phyloP scores from a whole-genome alignment of 2,329 filamentous ascomycete species.

The Talaromyces sp. region DNA sequence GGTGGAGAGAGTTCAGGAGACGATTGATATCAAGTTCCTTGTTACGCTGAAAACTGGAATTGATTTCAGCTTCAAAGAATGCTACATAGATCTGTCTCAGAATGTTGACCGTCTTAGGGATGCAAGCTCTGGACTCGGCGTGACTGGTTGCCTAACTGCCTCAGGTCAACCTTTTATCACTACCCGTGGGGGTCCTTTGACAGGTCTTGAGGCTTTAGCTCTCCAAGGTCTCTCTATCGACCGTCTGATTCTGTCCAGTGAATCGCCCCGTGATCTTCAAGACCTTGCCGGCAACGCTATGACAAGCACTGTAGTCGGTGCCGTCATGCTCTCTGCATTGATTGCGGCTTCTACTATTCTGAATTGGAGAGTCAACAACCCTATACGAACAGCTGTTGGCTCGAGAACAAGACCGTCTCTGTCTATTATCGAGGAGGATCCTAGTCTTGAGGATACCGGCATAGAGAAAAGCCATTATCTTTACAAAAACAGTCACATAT shows the following conservation, averaged over 20 bases:
- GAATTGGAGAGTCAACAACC: too few relatives aligned
- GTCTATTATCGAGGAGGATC: not conserved
- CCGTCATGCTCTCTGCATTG: conserved; percentile 62
- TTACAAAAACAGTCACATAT: not conserved
- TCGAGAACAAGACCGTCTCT: not conserved
- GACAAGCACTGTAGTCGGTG: conserved; percentile 71
- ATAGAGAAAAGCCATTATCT: not conserved
- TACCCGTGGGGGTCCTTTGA: conserved; percentile 61
- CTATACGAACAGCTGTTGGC: too few relatives aligned
- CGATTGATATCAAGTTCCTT: conserved; percentile 65
- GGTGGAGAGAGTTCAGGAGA: conserved; percentile 65
- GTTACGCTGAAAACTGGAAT: conserved; percentile 52
- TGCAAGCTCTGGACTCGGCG: conserved; percentile 51
- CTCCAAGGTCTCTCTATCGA: conserved; percentile 71
- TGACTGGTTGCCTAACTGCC: conserved; percentile 70
- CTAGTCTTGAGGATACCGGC: not conserved
- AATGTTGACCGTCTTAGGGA: conserved; percentile 67
- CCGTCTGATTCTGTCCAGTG: conserved; percentile 64
- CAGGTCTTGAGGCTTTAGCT: conserved; percentile 63
- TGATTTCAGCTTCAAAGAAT: conserved; percentile 63
- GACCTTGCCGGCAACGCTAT: conserved; percentile 80
- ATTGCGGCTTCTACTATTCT: conserved; percentile 44
- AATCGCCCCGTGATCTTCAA: conserved; percentile 64
- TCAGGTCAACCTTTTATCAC: conserved; percentile 64
- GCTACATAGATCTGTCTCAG: conserved; percentile 67